These are phyloP conservation scores for Eragrostis nindensis DNA, from an alignment of 176 grass and related monocot genomes.

Conservation along the genomic window DNA sequence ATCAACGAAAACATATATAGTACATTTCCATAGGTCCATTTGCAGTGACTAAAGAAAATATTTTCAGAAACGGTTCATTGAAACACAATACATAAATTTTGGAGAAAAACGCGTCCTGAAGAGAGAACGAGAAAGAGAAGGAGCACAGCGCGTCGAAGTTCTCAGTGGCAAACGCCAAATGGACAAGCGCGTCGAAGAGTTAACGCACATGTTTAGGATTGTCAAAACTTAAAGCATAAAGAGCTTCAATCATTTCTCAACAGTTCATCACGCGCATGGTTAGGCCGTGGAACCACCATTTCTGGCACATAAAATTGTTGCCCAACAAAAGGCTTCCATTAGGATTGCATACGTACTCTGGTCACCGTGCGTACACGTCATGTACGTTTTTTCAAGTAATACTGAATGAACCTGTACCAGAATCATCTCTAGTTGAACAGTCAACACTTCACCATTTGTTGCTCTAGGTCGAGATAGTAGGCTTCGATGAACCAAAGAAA, in stretches of 20 bases:
- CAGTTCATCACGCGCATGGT: not conserved
- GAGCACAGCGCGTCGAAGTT: not conserved
- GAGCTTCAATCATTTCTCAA: not conserved
- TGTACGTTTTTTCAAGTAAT: slow-evolving; percentile 5
- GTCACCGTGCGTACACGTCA: not conserved
- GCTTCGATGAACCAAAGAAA: slow-evolving; percentile 25
- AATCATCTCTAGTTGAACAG: not conserved
- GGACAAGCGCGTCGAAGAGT: not conserved
- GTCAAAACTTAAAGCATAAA: not conserved
- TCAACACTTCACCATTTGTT: not conserved
- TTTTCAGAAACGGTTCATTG: too few species aligned
- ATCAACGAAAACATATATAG: too few species aligned
- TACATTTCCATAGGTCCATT: too few species aligned
- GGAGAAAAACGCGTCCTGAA: too few species aligned
- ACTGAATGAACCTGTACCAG: not conserved
- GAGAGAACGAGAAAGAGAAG: not conserved
- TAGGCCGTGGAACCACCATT: not conserved
- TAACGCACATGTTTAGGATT: not conserved
- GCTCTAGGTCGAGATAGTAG: not conserved
- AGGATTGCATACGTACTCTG: not conserved
- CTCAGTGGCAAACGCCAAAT: not conserved
- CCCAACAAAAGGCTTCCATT: not conserved
- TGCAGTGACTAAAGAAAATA: too few species aligned
- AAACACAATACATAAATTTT: not conserved
- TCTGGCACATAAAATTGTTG: not conserved